Conservation (phyloP, 352 stramenopile species). For the Elongisporangium senticosum region DNA sequence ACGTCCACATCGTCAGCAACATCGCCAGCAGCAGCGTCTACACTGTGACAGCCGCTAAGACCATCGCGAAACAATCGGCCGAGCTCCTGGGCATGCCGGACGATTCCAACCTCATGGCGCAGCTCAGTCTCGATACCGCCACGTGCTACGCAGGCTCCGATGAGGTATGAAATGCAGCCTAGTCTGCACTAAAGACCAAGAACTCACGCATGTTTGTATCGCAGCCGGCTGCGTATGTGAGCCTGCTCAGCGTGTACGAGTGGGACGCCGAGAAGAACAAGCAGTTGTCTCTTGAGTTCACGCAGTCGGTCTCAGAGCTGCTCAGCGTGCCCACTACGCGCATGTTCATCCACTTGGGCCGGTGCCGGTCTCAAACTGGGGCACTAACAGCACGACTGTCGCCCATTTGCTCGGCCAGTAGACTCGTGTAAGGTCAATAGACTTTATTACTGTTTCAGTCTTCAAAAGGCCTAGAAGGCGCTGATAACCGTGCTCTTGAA, state of each 20-base stretch:
- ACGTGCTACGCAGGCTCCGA: conserved; percentile 24
- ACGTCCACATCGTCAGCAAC: conserved; percentile 1
- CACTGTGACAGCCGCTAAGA: neutral
- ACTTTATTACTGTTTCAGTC: no score
- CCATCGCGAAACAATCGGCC: neutral
- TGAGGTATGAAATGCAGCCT: conserved; percentile 11
- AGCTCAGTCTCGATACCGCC: conserved; percentile 4
- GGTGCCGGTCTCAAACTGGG: conserved; percentile 4
- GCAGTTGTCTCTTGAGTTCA: neutral
- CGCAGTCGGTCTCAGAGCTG: neutral
- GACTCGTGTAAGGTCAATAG: no score
- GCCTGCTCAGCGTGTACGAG: no score
- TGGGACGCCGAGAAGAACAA: no score
- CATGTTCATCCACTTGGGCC: conserved; percentile 1
- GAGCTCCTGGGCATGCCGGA: conserved; percentile 23
- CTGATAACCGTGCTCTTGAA: conserved; percentile 16
- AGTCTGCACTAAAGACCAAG: neutral
- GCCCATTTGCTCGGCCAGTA: no score
- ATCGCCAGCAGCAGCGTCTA: neutral
- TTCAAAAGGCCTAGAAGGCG: no score
- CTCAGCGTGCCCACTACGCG: conserved; percentile 2
- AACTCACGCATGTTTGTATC: neutral
- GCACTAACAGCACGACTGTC: conserved; percentile 1
- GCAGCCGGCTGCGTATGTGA: conserved; percentile 10
- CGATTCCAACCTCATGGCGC: conserved; percentile 1